Evolutionary conservation across 192 early-diverging fungal genomes (phyloP).

Genomic region (Geosiphon pyriformis): DNA sequence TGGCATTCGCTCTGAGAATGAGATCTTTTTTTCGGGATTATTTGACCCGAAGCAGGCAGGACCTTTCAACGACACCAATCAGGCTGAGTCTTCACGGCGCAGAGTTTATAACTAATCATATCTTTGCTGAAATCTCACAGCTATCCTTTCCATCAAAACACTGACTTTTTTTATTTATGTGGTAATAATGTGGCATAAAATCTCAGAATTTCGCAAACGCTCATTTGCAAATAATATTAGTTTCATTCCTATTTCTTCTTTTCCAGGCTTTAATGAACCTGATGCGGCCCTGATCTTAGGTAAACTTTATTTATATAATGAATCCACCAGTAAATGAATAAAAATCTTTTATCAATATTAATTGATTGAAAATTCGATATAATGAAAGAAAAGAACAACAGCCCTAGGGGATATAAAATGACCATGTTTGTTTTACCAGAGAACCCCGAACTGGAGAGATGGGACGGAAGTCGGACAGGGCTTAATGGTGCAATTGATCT

Average conservation of each 20-base stretch:
- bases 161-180: slow-evolving; percentile 82
- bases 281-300: slow-evolving; percentile 70
- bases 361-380: too few relatives aligned
- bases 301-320: slow-evolving; percentile 27
- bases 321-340: background rate
- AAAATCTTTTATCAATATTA: background rate
- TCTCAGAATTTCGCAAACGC: too few relatives aligned
- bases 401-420: slow-evolving; percentile 65
- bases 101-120: background rate
- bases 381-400: slow-evolving; percentile 44
- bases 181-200: slow-evolving; percentile 38
- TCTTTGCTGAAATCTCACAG: slow-evolving; percentile 28
- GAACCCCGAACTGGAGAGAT: slow-evolving; percentile 69
- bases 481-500: slow-evolving; percentile 64
- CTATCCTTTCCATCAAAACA: slow-evolving; percentile 90
- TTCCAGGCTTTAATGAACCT: slow-evolving; percentile 87
- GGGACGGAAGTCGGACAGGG: slow-evolving; percentile 90
- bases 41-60: slow-evolving; percentile 7
- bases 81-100: background rate
- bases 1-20: background rate
- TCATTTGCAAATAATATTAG: too few relatives aligned
- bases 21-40: background rate
- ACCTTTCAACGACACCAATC: too few relatives aligned
- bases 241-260: too few relatives aligned
- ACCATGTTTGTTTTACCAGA: slow-evolving; percentile 84